Conservation (phyloP, 352 stramenopile genomes). For the Phytophthora tubulina region DNA sequence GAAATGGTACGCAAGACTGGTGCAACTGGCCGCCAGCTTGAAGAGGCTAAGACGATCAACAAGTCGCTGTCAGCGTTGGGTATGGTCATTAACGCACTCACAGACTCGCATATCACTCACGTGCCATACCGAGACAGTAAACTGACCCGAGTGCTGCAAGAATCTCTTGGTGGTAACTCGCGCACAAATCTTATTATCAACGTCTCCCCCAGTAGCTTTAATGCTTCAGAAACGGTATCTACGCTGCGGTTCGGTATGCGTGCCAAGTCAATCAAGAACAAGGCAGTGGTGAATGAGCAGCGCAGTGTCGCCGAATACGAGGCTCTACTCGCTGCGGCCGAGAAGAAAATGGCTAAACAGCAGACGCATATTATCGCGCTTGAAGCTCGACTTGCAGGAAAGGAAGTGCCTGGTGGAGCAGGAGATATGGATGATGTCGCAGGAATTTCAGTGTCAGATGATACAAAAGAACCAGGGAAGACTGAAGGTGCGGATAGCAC, state of each 20-base stretch:
- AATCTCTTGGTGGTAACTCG: slow-evolving; percentile 95
- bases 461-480: slow-evolving; percentile 3
- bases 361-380: slow-evolving; percentile 87
- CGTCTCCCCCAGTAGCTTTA: slow-evolving; percentile 91
- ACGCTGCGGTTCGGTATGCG: slow-evolving; percentile 93
- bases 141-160: slow-evolving; percentile 93
- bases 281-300: slow-evolving; percentile 94
- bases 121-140: slow-evolving; percentile 93
- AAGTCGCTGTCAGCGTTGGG: slow-evolving; percentile 94
- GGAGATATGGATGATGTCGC: slow-evolving; percentile 3
- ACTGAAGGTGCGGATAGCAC: slow-evolving; percentile 9
- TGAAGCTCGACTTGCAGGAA: slow-evolving; percentile 63
- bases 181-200: slow-evolving; percentile 95
- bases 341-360: slow-evolving; percentile 85
- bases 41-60: slow-evolving; percentile 98
- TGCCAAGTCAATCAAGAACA: slow-evolving; percentile 97
- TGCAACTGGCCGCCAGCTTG: slow-evolving; percentile 90
- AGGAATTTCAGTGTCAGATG: slow-evolving; percentile 10
- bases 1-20: slow-evolving; percentile 96
- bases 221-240: slow-evolving; percentile 92
- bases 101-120: slow-evolving; percentile 79
- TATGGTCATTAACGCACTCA: slow-evolving; percentile 96
- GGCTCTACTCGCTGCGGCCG: slow-evolving; percentile 78
- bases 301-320: slow-evolving; percentile 93
- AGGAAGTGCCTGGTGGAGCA: slow-evolving; percentile 25